These are phyloP conservation scores for Boletus insuetus DNA, from an alignment of 768 basidiomycete genomes.

Conservation along the genomic window DNA sequence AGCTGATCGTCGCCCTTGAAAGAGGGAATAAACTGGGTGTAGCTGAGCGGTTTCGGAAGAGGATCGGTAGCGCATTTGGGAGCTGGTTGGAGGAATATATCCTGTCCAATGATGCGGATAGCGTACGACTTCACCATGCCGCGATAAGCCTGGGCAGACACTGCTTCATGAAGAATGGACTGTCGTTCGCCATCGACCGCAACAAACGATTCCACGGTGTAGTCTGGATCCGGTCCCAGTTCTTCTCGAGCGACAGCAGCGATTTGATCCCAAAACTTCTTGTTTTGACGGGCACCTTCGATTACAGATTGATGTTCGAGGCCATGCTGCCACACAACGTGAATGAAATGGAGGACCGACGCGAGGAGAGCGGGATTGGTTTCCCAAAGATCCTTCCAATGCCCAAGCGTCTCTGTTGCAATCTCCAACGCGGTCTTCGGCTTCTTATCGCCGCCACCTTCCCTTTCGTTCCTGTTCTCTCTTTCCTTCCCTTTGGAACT, in stretches of 20 bases:
- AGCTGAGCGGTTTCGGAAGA: constrained; percentile 56
- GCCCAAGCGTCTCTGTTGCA: constrained; percentile 61
- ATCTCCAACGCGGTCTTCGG: constrained; percentile 60
- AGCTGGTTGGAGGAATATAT: constrained; percentile 62
- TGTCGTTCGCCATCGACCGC: constrained; percentile 36
- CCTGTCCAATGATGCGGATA: constrained; percentile 68
- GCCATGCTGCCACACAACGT: constrained; percentile 77
- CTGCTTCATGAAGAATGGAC: constrained; percentile 59
- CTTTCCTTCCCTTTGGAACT: constrained; percentile 40
- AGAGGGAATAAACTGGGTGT: constrained; percentile 49
- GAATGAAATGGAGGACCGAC: constrained; percentile 71
- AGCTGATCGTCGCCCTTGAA: constrained; percentile 65
- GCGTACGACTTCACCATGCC: constrained; percentile 72
- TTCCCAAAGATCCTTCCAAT: constrained; percentile 77
- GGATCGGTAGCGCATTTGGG: constrained; percentile 36
- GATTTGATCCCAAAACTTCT: constrained; percentile 69
- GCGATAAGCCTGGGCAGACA: constrained; percentile 65
- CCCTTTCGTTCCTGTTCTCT: constrained; percentile 24
- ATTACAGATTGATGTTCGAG: constrained; percentile 66
- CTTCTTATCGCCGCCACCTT: constrained; percentile 28
- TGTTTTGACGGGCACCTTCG: constrained; percentile 52
- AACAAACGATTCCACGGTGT: constrained; percentile 49
- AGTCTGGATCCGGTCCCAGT: constrained; percentile 72
- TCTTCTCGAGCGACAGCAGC: constrained; percentile 62
- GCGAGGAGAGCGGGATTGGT: constrained; percentile 73